These are phyloP conservation scores for Caloboletus inedulis DNA, from an alignment of 1,284 basidiomycete species.

Conservation along the genomic window DNA sequence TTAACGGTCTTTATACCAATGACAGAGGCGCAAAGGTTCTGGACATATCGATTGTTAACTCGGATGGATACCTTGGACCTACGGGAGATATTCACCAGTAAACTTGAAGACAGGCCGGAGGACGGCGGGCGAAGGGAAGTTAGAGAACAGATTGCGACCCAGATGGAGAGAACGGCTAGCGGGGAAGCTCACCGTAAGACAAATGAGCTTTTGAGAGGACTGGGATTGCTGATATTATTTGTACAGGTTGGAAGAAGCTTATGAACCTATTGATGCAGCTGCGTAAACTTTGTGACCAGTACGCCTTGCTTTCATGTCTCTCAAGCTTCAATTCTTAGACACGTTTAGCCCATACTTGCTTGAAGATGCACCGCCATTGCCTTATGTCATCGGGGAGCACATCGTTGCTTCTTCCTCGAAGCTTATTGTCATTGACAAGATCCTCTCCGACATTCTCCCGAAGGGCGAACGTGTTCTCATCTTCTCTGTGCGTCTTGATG, in stretches of 20 bases:
- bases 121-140: conserved; percentile 41
- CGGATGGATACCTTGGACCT: conserved; percentile 48
- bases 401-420: conserved; percentile 61
- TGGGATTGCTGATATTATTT: neutral
- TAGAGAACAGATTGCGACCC: conserved; percentile 38
- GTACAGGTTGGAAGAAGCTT: conserved; percentile 49
- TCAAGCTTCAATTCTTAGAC: conserved; percentile 4
- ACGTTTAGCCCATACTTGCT: conserved; percentile 50
- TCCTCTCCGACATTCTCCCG: conserved; percentile 71
- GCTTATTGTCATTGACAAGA: conserved; percentile 75
- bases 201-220: neutral
- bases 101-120: conserved; percentile 28
- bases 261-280: conserved; percentile 61
- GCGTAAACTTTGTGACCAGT: conserved; percentile 57
- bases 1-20: conserved; percentile 54
- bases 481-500: conserved; percentile 61
- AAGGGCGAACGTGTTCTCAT: conserved; percentile 82
- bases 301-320: conserved; percentile 16
- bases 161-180: conserved; percentile 33
- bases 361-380: conserved; percentile 47
- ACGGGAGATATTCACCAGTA: conserved; percentile 44
- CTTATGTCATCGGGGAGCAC: conserved; percentile 54
- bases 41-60: conserved; percentile 56
- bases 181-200: conserved; percentile 34
- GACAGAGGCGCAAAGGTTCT: conserved; percentile 58